Evolutionary conservation across 495 filamentous ascomycete species (phyloP).

Genomic region (Xanthoparmelia taractica): DNA sequence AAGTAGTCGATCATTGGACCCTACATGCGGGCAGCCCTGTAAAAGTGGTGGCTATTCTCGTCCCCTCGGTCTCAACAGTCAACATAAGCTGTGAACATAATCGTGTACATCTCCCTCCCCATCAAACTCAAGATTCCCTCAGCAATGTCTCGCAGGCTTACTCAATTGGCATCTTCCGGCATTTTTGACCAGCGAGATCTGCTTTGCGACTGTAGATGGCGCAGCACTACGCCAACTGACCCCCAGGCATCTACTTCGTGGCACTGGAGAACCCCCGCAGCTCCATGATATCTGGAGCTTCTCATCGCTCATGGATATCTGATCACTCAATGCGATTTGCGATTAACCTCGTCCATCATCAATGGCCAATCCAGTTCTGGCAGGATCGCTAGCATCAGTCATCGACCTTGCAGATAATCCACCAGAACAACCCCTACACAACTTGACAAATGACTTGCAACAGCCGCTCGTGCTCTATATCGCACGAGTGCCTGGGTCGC

Average conservation of each 20-base stretch:
- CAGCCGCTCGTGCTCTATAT: constrained; percentile 79
- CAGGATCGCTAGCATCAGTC: constrained; percentile 71
- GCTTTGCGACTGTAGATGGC: not conserved
- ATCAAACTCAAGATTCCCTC: not conserved
- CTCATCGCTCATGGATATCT: not conserved
- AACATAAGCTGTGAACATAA: not conserved
- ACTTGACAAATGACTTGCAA: constrained; percentile 51
- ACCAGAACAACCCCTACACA: constrained; percentile 67
- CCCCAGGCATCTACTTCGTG: not conserved
- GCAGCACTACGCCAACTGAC: not conserved
- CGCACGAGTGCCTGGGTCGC: constrained; percentile 81
- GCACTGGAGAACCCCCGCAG: not conserved
- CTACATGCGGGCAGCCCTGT: not conserved
- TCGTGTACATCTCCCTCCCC: not conserved
- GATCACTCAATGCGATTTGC: not conserved
- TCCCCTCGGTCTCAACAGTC: not conserved
- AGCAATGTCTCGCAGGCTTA: not conserved
- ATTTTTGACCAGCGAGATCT: not conserved
- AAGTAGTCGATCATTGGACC: not conserved
- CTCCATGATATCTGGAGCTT: constrained; percentile 8
- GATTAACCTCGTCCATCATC: constrained; percentile 9
- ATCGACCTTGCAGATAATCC: constrained; percentile 79
- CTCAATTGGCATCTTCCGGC: not conserved
- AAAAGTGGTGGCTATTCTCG: not conserved
- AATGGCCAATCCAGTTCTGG: constrained; percentile 55